Base-by-base conservation (phyloP, 2,329 filamentous ascomycete species). In the Claviceps monticola region DNA sequence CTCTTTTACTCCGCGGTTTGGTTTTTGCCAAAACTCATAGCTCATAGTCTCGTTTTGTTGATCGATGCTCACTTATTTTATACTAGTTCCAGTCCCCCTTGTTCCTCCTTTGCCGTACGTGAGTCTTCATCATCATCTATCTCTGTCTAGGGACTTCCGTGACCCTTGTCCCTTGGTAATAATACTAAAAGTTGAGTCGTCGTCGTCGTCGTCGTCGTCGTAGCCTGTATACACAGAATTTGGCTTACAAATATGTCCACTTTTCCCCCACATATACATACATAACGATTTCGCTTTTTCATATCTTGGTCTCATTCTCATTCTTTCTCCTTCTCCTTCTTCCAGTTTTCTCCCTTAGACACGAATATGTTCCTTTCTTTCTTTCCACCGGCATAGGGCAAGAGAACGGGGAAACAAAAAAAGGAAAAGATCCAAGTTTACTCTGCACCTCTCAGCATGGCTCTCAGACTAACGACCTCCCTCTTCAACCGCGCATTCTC, bases 401-500 rank as follows among this genome's bases (percentile, higher is more conserved):
- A 34, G 29, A 42, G 19, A 5, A 42, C 2, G 21, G 13, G 14
- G 13, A 44, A 44, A 3, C 23, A 14, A 45, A 26, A 29, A n/a
- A 9, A 7, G 4, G 14, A 17, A 46, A 34, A 46, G 17, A 46
- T n/a, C n/a, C 29, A 34, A 46, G 2, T 58, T 61, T 65, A 66
- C 52, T 67, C 65, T 39, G 61, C 67, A 26, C 69, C 71, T 65
- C 74, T 78, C 52, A 80, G 60, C 56, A 77, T 61, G 47, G 79
- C 73, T 60, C 79, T 72, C 59, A 86, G 69, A 49, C 86, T 88
- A 37, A 84, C 79, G 62, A 90, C 82, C 71, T 95, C 89, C 59
- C 89, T 76, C 71, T 85, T 89, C 60, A 96, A 68, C 56, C 87
- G 75, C 52, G 83, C 79, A 64, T 95, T 95, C 66, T 97, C 91